These are phyloP conservation scores for Chlorella sorokiniana DNA, from an alignment of 139 green algal genomes.

Conservation along the genomic window DNA sequence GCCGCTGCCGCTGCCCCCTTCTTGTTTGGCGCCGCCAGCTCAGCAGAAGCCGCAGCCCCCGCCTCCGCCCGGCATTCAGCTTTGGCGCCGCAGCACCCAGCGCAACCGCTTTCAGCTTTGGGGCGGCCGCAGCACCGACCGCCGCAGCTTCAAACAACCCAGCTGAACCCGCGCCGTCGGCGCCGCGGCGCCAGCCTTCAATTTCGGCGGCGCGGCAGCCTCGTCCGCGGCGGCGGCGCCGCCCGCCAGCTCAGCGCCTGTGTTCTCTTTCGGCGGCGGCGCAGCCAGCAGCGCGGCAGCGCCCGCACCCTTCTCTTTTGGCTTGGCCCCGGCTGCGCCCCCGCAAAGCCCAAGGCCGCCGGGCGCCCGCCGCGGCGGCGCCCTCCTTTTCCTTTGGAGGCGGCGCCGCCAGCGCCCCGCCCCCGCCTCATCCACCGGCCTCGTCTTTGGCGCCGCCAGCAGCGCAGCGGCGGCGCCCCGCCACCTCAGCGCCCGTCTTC, in stretches of 20 bases:
- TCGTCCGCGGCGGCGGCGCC: not conserved
- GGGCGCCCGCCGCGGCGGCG: not conserved
- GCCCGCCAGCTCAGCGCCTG: too few species aligned
- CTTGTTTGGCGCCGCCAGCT: not conserved
- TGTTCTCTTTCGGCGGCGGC: not conserved
- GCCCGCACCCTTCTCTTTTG: constrained; percentile 9
- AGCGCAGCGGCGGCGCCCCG: not conserved
- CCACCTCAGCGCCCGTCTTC: not conserved
- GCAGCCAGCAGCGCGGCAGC: constrained; percentile 7
- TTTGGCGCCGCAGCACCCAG: not conserved
- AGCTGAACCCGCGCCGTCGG: not conserved
- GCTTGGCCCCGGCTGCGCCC: too few species aligned
- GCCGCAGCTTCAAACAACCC: too few species aligned
- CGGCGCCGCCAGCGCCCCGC: not conserved
- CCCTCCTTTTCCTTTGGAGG: not conserved
- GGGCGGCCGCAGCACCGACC: not conserved
- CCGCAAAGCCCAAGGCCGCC: not conserved
- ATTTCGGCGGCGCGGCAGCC: not conserved
- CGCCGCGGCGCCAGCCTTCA: not conserved
- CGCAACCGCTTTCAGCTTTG: not conserved
- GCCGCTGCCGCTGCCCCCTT: not conserved
- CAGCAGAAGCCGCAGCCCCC: not conserved
- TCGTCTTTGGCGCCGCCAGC: constrained; percentile 6
- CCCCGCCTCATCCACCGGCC: not conserved
- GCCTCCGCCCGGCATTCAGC: not conserved